Evolutionary conservation across 1,284 basidiomycete genomes (phyloP).

Genomic region (Polyporus tsugae): DNA sequence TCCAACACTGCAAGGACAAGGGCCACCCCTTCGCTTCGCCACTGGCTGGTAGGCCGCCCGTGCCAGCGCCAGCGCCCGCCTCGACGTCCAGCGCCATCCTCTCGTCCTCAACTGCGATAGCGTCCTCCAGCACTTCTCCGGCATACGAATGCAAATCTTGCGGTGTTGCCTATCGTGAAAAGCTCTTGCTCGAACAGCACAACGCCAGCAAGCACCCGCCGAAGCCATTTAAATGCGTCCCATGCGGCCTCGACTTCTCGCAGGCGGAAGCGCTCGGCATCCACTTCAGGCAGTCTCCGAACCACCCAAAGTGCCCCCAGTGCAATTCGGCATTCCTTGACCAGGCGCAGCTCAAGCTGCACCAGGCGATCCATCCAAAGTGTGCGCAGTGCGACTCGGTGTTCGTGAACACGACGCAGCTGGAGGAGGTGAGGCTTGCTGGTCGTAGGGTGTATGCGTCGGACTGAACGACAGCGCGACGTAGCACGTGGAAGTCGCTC

Average conservation of each 20-base stretch:
- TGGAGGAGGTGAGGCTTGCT: constrained; percentile 26
- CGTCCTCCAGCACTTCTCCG: constrained; percentile 3
- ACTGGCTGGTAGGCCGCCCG: background rate
- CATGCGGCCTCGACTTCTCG: constrained; percentile 29
- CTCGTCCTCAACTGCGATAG: background rate
- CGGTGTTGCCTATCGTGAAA: constrained; percentile 15
- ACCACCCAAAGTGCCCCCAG: constrained; percentile 27
- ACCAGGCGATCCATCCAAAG: constrained; percentile 26
- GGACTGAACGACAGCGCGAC: background rate
- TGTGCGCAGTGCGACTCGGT: constrained; percentile 22
- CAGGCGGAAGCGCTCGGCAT: constrained; percentile 24
- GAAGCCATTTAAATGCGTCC: constrained; percentile 24
- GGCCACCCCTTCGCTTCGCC: constrained; percentile 16
- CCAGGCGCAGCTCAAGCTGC: constrained; percentile 21
- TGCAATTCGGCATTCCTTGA: constrained; percentile 29
- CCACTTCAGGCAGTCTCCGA: constrained; percentile 20
- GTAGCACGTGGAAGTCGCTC: constrained; percentile 23
- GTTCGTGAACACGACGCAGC: constrained; percentile 16
- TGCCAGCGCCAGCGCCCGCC: background rate
- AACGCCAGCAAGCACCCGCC: constrained; percentile 16
- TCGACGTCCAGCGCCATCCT: constrained; percentile 4
- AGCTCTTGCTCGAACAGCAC: constrained; percentile 18
- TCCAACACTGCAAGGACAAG: constrained; percentile 31
- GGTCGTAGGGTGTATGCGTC: background rate
- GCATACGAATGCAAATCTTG: constrained; percentile 24